A percentile compares a stretch with the other conserved stretches of the same genome.
Evolutionary conservation across 345 rosid species (phyloP).

Genomic region (Gossypium stocksii): DNA sequence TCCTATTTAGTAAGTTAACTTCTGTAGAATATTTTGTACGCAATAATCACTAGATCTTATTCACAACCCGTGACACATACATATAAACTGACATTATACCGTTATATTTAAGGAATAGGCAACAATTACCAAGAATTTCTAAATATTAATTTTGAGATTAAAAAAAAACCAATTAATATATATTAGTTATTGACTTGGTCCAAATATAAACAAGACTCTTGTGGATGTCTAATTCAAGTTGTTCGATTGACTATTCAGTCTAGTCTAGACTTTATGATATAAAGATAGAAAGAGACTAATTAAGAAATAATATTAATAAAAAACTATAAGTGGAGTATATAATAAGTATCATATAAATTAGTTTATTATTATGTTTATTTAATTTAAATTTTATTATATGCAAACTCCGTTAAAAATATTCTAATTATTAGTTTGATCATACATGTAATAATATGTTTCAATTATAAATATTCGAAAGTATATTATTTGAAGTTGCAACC

Average conservation of each 20-base stretch:
- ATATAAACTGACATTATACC: no score
- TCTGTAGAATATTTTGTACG: fast-evolving
- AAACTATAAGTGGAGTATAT: neutral
- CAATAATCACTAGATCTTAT: no score
- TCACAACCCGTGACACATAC: no score
- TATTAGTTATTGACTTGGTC: slow-evolving; percentile 30
- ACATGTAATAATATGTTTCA: no score
- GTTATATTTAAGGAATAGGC: neutral
- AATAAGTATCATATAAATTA: neutral
- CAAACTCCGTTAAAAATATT: no score
- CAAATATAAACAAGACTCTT: neutral
- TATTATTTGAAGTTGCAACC: no score
- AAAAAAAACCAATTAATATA: neutral
- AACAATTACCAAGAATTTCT: neutral
- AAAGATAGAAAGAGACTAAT: neutral
- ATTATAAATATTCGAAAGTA: no score
- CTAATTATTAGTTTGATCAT: no score
- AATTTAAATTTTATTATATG: neutral
- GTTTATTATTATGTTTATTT: neutral
- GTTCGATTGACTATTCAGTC: slow-evolving; percentile 32
- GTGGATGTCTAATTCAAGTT: slow-evolving; percentile 15
- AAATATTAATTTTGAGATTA: neutral
- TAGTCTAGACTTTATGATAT: slow-evolving; percentile 20
- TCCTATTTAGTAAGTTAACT: no score
- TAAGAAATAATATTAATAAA: slow-evolving; percentile 4